Percentiles rank a stretch among this genome's conserved stretches.
These are phyloP conservation scores for Leccinum subgranulosum DNA, from an alignment of 768 basidiomycete species.

Conservation along the genomic window DNA sequence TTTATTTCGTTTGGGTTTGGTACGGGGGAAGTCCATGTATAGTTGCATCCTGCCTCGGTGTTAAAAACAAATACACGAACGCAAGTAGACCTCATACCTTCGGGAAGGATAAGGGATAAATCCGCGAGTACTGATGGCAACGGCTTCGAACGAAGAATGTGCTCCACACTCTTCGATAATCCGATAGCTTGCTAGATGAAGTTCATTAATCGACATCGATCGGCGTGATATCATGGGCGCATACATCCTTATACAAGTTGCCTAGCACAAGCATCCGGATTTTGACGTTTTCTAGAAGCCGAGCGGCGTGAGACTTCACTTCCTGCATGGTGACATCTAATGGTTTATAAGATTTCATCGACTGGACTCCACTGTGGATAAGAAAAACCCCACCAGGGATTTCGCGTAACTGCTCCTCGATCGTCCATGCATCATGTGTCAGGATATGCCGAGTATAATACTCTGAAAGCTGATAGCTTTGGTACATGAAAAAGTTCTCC, in stretches of 20 bases:
- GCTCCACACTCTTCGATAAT: slow-evolving; percentile 70
- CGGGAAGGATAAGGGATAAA: slow-evolving; percentile 61
- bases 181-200: slow-evolving; percentile 65
- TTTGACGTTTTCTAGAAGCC: slow-evolving; percentile 61
- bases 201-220: neutral
- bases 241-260: slow-evolving; percentile 79
- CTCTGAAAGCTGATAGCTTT: slow-evolving; percentile 77
- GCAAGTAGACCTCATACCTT: slow-evolving; percentile 42
- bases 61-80: slow-evolving; percentile 8
- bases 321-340: slow-evolving; percentile 72
- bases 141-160: slow-evolving; percentile 53
- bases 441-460: slow-evolving; percentile 72
- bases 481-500: slow-evolving; percentile 84
- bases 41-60: slow-evolving; percentile 57
- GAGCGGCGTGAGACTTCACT: slow-evolving; percentile 56
- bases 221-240: slow-evolving; percentile 22
- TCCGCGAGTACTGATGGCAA: slow-evolving; percentile 39
- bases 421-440: slow-evolving; percentile 68
- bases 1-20: slow-evolving; percentile 87
- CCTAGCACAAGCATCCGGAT: slow-evolving; percentile 77
- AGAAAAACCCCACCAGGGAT: slow-evolving; percentile 57
- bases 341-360: neutral
- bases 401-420: slow-evolving; percentile 72
- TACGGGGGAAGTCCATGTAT: slow-evolving; percentile 60
- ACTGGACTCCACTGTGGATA: neutral